Conservation (phyloP, 768 basidiomycete species). For the Suillus placidus region DNA sequence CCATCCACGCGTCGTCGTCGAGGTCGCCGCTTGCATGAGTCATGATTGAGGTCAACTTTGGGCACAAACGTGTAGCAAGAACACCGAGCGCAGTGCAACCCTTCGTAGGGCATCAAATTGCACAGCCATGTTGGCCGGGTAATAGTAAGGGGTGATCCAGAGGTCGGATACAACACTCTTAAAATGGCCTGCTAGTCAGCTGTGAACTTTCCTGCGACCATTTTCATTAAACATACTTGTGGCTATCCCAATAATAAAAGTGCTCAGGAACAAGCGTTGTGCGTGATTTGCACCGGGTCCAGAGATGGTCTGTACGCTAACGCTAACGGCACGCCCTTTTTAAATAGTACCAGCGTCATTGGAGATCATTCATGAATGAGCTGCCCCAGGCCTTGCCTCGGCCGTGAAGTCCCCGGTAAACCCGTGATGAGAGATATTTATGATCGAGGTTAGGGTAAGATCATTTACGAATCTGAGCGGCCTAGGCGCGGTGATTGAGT, state of each 20-base stretch:
- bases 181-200: constrained; percentile 89
- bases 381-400: constrained; percentile 64
- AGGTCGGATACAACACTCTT: constrained; percentile 84
- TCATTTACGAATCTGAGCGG: constrained; percentile 69
- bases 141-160: constrained; percentile 88
- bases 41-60: constrained; percentile 48
- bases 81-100: not conserved
- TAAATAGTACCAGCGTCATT: constrained; percentile 61
- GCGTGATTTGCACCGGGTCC: constrained; percentile 96
- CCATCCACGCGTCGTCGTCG: constrained; percentile 87
- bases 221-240: constrained; percentile 60
- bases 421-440: constrained; percentile 93
- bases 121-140: constrained; percentile 84
- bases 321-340: constrained; percentile 72
- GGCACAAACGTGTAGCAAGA: constrained; percentile 91
- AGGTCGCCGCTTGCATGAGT: constrained; percentile 91
- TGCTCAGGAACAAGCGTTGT: constrained; percentile 81
- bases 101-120: constrained; percentile 54
- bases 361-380: constrained; percentile 71
- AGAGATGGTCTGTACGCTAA: constrained; percentile 93
- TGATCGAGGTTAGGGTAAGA: constrained; percentile 70
- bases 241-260: constrained; percentile 73
- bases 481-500: constrained; percentile 46
- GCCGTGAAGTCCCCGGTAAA: constrained; percentile 69
- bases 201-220: constrained; percentile 29